Base-by-base conservation (phyloP, 371 early-diverging fungal species). In the Fennellomyces sp. region DNA sequence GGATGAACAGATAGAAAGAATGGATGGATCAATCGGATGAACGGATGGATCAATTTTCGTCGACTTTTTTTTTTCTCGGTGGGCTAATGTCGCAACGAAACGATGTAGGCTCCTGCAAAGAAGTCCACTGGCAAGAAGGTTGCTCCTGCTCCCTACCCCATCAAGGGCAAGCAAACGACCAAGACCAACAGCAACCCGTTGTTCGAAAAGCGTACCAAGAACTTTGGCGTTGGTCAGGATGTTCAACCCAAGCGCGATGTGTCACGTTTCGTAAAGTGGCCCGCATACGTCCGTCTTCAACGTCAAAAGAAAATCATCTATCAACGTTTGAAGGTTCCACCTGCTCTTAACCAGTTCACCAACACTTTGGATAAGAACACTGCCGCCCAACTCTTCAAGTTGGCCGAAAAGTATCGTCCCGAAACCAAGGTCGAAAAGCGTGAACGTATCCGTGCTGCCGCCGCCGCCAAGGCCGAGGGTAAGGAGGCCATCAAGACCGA, bases 261-360 rank as follows among this genome's bases (percentile, higher is more conserved):
- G 47, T 85, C 94, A 66, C 95, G 97, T 81, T 97, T 93, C 80
- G 94, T 96, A 77, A 94, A 95, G 83, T 97, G 96, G 97, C 97
- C 99, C 77, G 87, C 91, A 66, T 98, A 98, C 81, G 93, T 97
- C 66, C 94, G 93, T 63, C 93, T 97, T 62, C 97, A 97, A 87
- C 93, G 97, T 75, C 97, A 98, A 85, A 91, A 92, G 85, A 90
- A 90, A 82, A 94, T 98, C 83, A 85, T 99, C 64, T 90, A 90
- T 80, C 94, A 93, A 87, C 96, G 99, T 80, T 88, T 99, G 68
- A 98, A 98, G 93, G 98, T 99, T 38, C 99, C 99, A 62, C 99
- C 99, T 41, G 92, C 99, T 54, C 89, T 99, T 85, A 96, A 99
- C 92, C 99, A 99, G 88, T 99, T 99, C 93, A 91, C 93, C 75